Percentiles rank a stretch among this genome's conserved stretches.
Conservation (phyloP, 305 asterid species). For the Fraxinus angustifolia region DNA sequence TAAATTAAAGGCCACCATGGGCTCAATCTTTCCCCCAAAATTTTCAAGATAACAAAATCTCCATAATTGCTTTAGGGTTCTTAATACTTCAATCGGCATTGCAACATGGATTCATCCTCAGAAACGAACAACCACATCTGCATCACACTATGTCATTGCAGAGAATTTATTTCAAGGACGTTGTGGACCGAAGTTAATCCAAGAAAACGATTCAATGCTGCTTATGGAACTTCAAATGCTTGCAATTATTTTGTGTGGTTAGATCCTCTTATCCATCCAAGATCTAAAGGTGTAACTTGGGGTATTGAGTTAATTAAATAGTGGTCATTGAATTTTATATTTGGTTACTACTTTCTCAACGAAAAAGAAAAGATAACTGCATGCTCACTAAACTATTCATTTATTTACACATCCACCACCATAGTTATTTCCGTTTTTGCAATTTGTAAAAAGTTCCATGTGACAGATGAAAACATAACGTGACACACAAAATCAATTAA, state of each 20-base stretch:
- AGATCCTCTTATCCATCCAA: neutral
- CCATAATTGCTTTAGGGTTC: neutral
- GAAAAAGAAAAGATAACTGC: too few relatives aligned
- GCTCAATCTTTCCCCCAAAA: neutral
- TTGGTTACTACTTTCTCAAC: too few relatives aligned
- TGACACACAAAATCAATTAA: too few relatives aligned
- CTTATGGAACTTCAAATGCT: neutral
- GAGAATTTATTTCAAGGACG: neutral
- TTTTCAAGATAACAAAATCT: neutral
- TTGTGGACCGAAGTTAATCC: neutral
- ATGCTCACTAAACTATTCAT: too few relatives aligned
- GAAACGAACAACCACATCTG: neutral
- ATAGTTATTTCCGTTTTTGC: too few relatives aligned
- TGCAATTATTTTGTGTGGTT: neutral
- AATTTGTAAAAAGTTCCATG: too few relatives aligned
- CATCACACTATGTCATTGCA: neutral
- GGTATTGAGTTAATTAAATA: too few relatives aligned
- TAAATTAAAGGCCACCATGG: too few relatives aligned
- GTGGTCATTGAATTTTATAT: too few relatives aligned
- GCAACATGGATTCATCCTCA: neutral
- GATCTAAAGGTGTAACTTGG: neutral
- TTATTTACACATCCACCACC: too few relatives aligned
- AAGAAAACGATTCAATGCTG: neutral
- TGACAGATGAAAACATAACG: too few relatives aligned
- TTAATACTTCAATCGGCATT: neutral